A percentile compares a stretch with the other conserved stretches of the same genome.
Evolutionary conservation across 257 asterid species (phyloP).

Genomic region (Solanum ossicruentum): DNA sequence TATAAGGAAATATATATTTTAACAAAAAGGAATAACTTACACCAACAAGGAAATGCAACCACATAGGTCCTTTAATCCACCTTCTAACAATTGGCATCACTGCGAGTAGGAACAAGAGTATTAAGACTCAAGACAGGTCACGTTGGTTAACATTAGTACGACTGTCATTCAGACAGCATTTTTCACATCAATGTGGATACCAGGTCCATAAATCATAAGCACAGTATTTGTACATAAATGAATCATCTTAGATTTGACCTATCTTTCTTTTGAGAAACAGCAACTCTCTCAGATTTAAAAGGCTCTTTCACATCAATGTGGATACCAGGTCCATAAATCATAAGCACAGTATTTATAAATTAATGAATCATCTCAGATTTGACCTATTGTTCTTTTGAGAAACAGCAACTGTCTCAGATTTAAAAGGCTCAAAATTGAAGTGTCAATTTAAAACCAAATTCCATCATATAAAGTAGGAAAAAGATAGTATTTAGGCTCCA

Average conservation of each 20-base stretch:
- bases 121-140: not conserved
- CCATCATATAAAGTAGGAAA: not conserved
- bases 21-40: conserved; percentile 30
- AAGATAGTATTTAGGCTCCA: not conserved
- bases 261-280: no score
- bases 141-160: not conserved
- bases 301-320: not conserved
- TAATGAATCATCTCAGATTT: not conserved
- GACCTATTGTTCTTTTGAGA: no score
- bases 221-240: not conserved
- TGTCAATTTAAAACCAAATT: not conserved
- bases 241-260: not conserved
- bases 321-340: not conserved
- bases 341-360: not conserved
- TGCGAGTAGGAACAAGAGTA: conserved; percentile 12
- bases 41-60: conserved; percentile 83
- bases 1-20: not conserved
- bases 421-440: not conserved
- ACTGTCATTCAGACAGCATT: not conserved
- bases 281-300: no score
- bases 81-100: conserved; percentile 78
- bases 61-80: conserved; percentile 82
- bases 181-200: not conserved
- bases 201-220: not conserved
- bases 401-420: no score